Conservation (phyloP, 83 land plant species). For the Thuja plicata region DNA sequence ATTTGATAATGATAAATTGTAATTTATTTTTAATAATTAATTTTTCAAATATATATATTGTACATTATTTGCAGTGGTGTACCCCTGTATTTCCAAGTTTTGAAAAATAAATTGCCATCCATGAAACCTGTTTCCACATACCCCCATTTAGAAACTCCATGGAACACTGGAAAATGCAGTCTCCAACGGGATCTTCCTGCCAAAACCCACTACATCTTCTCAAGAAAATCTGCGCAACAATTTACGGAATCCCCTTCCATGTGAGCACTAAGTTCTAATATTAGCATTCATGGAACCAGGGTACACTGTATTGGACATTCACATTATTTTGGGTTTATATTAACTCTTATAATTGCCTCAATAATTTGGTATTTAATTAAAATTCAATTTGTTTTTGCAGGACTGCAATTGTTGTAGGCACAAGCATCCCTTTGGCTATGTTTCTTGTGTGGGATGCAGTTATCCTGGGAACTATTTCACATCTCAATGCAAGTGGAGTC, state of each 20-base stretch:
- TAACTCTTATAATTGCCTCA: neutral
- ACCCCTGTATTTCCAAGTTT: too few species aligned
- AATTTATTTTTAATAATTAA: too few species aligned
- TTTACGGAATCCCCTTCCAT: neutral
- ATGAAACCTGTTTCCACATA: too few species aligned
- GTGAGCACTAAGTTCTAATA: neutral
- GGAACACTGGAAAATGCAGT: neutral
- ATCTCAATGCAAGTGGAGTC: constrained; percentile 19
- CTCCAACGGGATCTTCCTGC: neutral
- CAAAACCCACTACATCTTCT: neutral
- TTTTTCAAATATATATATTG: too few species aligned
- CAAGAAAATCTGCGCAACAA: neutral
- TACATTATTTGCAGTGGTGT: too few species aligned
- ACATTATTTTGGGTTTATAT: neutral
- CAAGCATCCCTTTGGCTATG: constrained; percentile 83
- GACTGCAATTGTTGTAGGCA: constrained; percentile 88
- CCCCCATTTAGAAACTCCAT: too few species aligned
- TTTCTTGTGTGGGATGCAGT: constrained; percentile 97
- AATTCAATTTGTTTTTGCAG: constrained; percentile 35
- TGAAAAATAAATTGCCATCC: too few species aligned
- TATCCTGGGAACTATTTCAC: constrained; percentile 74
- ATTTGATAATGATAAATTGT: too few species aligned
- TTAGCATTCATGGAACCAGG: neutral
- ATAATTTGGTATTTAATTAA: neutral
- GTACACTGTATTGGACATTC: neutral